A percentile compares a stretch with the other conserved stretches of the same genome.
Conservation (phyloP, 176 grass and related monocot species). For the Miscanthus lutarioriparius region DNA sequence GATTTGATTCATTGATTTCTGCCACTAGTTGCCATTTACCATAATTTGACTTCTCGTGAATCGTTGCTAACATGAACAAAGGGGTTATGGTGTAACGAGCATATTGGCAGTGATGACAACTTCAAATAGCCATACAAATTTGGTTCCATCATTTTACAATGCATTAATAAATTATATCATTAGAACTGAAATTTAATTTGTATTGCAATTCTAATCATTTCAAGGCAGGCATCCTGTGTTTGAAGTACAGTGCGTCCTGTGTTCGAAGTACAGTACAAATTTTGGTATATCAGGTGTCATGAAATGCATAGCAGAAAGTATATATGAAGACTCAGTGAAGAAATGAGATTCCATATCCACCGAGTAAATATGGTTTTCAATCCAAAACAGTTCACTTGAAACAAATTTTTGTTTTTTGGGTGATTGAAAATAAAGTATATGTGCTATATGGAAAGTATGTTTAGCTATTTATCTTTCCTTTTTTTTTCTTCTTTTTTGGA, state of each 20-base stretch:
- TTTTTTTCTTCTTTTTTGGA: background rate
- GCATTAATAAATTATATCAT: background rate
- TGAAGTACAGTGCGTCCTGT: too few relatives aligned
- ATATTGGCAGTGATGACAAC: background rate
- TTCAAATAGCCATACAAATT: background rate
- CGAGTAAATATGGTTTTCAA: background rate
- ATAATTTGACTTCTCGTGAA: background rate
- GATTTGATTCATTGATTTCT: background rate
- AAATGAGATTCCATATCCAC: background rate
- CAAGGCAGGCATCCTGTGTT: background rate
- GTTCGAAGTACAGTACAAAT: background rate
- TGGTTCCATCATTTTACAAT: background rate
- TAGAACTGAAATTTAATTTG: constrained; percentile 2
- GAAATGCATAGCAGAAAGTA: background rate
- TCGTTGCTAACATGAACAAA: constrained; percentile 2
- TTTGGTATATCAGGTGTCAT: background rate
- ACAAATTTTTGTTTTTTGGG: background rate
- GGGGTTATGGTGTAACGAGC: background rate
- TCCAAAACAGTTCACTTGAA: background rate
- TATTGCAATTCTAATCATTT: background rate
- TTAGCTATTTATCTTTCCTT: background rate
- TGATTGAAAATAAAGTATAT: background rate
- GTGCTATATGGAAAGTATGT: background rate
- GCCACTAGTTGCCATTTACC: background rate
- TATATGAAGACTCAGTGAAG: background rate